Conservation (phyloP, 2,329 filamentous ascomycete species). For the Aspergillus fijiensis region DNA sequence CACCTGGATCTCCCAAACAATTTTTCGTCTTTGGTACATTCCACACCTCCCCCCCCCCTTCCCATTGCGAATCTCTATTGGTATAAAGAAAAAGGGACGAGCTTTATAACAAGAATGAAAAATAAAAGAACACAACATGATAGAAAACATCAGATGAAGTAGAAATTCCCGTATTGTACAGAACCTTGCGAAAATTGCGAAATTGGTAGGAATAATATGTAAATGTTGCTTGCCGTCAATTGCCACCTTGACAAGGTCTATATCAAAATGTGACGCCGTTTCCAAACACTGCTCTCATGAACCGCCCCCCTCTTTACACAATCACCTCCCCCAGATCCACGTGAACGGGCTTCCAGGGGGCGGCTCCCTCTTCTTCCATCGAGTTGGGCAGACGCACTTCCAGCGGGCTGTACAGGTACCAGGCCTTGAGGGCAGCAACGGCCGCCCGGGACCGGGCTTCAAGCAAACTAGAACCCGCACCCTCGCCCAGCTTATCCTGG, state of each 20-base stretch:
- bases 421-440: constrained; percentile 82
- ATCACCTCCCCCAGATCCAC: constrained; percentile 72
- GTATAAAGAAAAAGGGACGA: constrained; percentile 7
- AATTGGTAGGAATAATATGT: constrained; percentile 31
- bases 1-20: background rate
- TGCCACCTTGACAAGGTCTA: constrained; percentile 11
- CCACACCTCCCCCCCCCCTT: background rate
- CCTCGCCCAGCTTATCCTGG: constrained; percentile 87
- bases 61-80: background rate
- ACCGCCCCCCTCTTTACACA: constrained; percentile 36
- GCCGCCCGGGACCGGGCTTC: constrained; percentile 76
- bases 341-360: constrained; percentile 65
- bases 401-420: constrained; percentile 91
- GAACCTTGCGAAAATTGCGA: constrained; percentile 33
- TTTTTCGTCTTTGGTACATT: background rate
- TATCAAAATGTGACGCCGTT: constrained; percentile 18
- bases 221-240: constrained; percentile 15
- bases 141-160: constrained; percentile 35
- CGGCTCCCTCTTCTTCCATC: constrained; percentile 61
- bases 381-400: constrained; percentile 68
- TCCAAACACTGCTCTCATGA: constrained; percentile 14
- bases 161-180: constrained; percentile 43
- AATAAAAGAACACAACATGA: constrained; percentile 13
- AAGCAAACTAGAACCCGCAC: constrained; percentile 73
- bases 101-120: constrained; percentile 13